Conservation (phyloP, 2,329 filamentous ascomycete species). For the Gyromitra esculenta region DNA sequence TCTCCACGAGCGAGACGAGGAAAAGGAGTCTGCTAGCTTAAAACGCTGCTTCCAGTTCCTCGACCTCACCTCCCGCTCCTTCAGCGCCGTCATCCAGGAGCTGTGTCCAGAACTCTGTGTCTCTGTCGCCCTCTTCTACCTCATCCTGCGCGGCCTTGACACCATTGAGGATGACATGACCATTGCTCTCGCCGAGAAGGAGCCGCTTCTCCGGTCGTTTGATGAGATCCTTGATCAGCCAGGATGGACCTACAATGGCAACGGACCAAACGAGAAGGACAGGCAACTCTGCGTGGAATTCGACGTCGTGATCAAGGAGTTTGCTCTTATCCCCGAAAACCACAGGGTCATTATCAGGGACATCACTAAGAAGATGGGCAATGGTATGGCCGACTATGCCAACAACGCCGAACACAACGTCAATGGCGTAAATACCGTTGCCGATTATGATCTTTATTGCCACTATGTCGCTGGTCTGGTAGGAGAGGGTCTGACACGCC, state of each 20-base stretch:
- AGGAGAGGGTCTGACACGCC: conserved; percentile 86
- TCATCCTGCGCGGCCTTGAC: conserved; percentile 88
- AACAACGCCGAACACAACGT: conserved; percentile 82
- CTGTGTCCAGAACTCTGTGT: conserved; percentile 92
- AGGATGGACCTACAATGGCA: conserved; percentile 89
- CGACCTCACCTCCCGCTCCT: conserved; percentile 89
- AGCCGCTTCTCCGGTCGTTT: conserved; percentile 85
- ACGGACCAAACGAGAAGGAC: conserved; percentile 92
- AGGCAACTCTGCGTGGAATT: conserved; percentile 91
- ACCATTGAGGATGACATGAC: conserved; percentile 99
- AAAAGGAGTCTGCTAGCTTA: conserved; percentile 77
- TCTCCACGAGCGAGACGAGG: conserved; percentile 81
- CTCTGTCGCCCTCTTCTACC: conserved; percentile 90
- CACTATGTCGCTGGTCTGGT: conserved; percentile 99
- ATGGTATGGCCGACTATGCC: conserved; percentile 97
- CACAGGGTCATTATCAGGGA: conserved; percentile 91
- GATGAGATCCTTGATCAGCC: conserved; percentile 79
- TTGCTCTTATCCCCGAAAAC: conserved; percentile 83
- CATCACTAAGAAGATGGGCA: conserved; percentile 93
- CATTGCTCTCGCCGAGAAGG: conserved; percentile 80
- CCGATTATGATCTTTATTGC: conserved; percentile 96
- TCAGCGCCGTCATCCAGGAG: conserved; percentile 92
- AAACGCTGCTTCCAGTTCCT: conserved; percentile 87
- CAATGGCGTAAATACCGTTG: conserved; percentile 81
- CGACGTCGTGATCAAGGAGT: conserved; percentile 83